Conservation (phyloP, 345 rosid species). For the Arabis alpina region DNA sequence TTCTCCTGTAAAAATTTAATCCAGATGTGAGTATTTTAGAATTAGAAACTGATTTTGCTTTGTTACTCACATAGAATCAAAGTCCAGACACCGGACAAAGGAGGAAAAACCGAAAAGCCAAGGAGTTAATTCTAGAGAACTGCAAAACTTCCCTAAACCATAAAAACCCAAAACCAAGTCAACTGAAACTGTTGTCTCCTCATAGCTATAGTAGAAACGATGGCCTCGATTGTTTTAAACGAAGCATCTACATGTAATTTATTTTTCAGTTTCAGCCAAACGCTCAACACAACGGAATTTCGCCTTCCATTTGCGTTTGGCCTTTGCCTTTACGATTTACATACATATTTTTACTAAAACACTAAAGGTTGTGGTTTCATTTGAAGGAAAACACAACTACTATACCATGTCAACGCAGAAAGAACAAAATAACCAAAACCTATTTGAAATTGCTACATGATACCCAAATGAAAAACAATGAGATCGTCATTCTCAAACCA, state of each 20-base stretch:
- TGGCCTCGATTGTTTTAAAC: too few species aligned
- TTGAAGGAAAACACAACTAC: too few species aligned
- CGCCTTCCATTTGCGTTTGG: too few species aligned
- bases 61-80: constrained; percentile 7
- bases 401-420: too few species aligned
- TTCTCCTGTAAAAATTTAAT: constrained; percentile 55
- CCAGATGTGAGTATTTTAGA: background rate
- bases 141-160: background rate
- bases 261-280: too few species aligned
- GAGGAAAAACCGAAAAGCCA: background rate
- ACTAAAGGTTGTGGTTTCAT: too few species aligned
- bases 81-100: background rate
- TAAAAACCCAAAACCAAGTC: background rate
- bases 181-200: background rate
- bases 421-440: too few species aligned
- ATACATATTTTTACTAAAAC: too few species aligned
- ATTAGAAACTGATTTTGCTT: background rate
- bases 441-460: too few species aligned
- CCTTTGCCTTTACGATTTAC: too few species aligned
- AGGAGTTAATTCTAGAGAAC: background rate
- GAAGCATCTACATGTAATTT: too few species aligned
- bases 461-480: background rate
- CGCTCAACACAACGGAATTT: too few species aligned
- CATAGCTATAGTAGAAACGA: background rate
- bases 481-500: background rate